A percentile compares a stretch with the other conserved stretches of the same genome.
Evolutionary conservation across 257 asterid genomes (phyloP).

Genomic region (Scutellaria barbata): DNA sequence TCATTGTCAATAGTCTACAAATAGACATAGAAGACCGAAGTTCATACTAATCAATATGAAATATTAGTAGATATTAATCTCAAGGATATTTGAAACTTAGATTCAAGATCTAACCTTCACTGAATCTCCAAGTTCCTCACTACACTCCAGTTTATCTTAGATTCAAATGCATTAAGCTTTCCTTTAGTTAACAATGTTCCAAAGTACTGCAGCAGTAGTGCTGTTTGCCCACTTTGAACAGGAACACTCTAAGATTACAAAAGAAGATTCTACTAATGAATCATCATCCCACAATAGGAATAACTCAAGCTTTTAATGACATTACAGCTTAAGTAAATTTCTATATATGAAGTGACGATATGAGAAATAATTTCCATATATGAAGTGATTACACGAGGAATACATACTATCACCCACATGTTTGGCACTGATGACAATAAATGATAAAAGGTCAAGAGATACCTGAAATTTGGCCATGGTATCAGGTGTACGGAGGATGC

Average conservation of each 20-base stretch:
- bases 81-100: conserved; percentile 23
- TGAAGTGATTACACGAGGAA: conserved; percentile 8
- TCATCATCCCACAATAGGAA: conserved; percentile 9
- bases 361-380: background rate
- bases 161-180: conserved; percentile 95
- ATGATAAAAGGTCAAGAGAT: conserved; percentile 17
- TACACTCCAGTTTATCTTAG: conserved; percentile 97
- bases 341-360: conserved; percentile 9
- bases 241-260: conserved; percentile 86
- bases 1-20: conserved; percentile 96
- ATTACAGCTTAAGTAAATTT: conserved; percentile 23
- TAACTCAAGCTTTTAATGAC: conserved; percentile 13
- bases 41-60: conserved; percentile 13
- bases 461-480: conserved; percentile 99
- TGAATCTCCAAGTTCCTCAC: conserved; percentile 99
- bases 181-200: conserved; percentile 95
- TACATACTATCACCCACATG: conserved; percentile 13
- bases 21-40: conserved; percentile 26
- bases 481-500: conserved; percentile 95
- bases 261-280: conserved; percentile 17
- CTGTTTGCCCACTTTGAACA: conserved; percentile 99
- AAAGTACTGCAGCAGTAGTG: conserved; percentile 96
- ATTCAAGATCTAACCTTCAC: conserved; percentile 71
- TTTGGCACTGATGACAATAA: conserved; percentile 7
- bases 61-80: conserved; percentile 14